Evolutionary conservation across 192 early-diverging fungal species (phyloP), one percentile per base, ranked within the genome.

Genomic region (Geosiphon pyriformis): DNA sequence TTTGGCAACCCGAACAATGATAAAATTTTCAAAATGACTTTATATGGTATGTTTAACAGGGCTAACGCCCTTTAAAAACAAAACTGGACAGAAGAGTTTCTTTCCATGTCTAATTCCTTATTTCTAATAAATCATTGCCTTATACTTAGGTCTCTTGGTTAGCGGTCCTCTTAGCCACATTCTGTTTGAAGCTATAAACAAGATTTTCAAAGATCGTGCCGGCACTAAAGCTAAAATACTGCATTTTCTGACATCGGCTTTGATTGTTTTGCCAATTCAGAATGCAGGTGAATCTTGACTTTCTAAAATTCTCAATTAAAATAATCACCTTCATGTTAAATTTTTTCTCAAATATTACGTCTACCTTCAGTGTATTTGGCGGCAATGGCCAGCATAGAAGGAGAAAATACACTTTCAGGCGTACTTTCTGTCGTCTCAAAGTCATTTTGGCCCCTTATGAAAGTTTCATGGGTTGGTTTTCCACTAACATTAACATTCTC

Each of bases 251-350:
- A 83, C 81, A 31, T 76, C 83, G 57, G 90, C 92, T 70, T 72
- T 95, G 26, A 75, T 94, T 58, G 86, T 93, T 57, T 87, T 89
- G 46, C 94, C 94, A 20, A 90, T 94, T 62, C 86, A 89, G 72
- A 94, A 93, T 76, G 80, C 89, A 62, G 85, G 87, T 89, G 79
- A 65, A 77, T 65, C 25, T 55, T 55, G 23, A 20, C 18, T 11
- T 23, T 4, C 47, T 52, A 37, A 42, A 15, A 18, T 20, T 17
- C 25, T 15, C 33, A 15, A 18, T 59, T 60, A 15, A 15, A 29
- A 53, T 22, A 33, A 47, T 20, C 3, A 11, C 8, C 22, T 23
- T 60, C 15, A 32, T 49, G 0, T 32, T 25, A 69, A 12, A 10
- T 29, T 47, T 10, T 59, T 33, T 34, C 4, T 34, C 34, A 35